These are phyloP conservation scores for Geotrichum klebahnii DNA, from an alignment of 1,139 yeast genomes.

Conservation along the genomic window DNA sequence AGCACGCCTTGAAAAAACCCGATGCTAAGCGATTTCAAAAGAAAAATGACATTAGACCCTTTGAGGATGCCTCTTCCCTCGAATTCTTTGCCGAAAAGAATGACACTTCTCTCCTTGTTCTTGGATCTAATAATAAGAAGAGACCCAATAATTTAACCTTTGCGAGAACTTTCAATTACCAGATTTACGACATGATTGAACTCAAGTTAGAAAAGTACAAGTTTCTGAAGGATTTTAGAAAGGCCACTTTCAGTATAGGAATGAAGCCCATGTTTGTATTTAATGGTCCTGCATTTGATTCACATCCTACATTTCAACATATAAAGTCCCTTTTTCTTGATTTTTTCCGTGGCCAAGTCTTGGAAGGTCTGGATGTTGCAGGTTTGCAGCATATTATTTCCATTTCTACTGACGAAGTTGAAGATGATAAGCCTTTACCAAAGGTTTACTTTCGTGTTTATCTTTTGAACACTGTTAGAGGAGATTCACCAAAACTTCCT, in stretches of 20 bases:
- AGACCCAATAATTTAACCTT: constrained; percentile 89
- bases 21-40: constrained; percentile 78
- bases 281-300: constrained; percentile 88
- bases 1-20: constrained; percentile 85
- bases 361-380: constrained; percentile 85
- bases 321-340: constrained; percentile 85
- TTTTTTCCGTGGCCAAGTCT: constrained; percentile 79
- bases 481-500: constrained; percentile 80
- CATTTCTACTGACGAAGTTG: constrained; percentile 66
- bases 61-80: constrained; percentile 80
- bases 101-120: constrained; percentile 81
- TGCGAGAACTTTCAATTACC: constrained; percentile 82
- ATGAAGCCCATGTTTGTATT: constrained; percentile 91
- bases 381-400: constrained; percentile 90
- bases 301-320: constrained; percentile 81
- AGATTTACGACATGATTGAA: constrained; percentile 92
- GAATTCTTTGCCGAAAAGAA: constrained; percentile 95
- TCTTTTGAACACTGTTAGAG: constrained; percentile 70
- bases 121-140: constrained; percentile 79
- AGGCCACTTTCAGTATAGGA: constrained; percentile 78
- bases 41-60: constrained; percentile 86
- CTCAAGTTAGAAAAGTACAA: constrained; percentile 67
- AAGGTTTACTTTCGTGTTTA: constrained; percentile 86
- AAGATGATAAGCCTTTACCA: constrained; percentile 71
- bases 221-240: constrained; percentile 69